These are phyloP conservation scores for Pichia sp. DNA, from an alignment of 1,139 yeast genomes.

Conservation along the genomic window DNA sequence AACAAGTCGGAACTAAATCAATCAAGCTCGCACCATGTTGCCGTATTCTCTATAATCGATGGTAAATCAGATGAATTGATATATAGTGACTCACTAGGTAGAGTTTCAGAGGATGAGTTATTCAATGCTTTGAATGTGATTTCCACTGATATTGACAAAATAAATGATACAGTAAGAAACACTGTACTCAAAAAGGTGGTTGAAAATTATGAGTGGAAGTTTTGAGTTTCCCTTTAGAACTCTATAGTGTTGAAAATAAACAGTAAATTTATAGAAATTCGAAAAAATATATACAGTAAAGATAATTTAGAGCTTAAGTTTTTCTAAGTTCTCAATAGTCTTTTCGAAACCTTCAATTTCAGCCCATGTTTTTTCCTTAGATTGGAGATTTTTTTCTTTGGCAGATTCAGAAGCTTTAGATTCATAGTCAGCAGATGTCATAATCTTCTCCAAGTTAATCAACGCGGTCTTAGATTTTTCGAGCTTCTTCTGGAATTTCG, in stretches of 20 bases:
- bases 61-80: slow-evolving; percentile 48
- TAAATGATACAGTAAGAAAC: slow-evolving; percentile 41
- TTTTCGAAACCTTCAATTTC: slow-evolving; percentile 83
- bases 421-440: slow-evolving; percentile 72
- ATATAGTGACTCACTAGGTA: slow-evolving; percentile 65
- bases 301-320: slow-evolving; percentile 51
- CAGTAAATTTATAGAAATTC: not conserved
- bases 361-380: slow-evolving; percentile 66
- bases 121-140: slow-evolving; percentile 42
- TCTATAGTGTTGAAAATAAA: slow-evolving; percentile 2
- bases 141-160: slow-evolving; percentile 37
- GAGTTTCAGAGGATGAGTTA: slow-evolving; percentile 51
- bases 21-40: slow-evolving; percentile 54
- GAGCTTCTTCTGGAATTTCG: slow-evolving; percentile 73
- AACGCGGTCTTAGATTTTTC: slow-evolving; percentile 44
- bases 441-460: slow-evolving; percentile 49
- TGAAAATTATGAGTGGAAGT: slow-evolving; percentile 53
- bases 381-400: slow-evolving; percentile 63
- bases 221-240: slow-evolving; percentile 6
- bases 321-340: slow-evolving; percentile 68
- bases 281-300: slow-evolving; percentile 1
- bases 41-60: slow-evolving; percentile 53
- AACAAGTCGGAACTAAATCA: slow-evolving; percentile 32
- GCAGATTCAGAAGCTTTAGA: slow-evolving; percentile 80
- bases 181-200: slow-evolving; percentile 42